These are phyloP conservation scores for Pichia sp. DNA, from an alignment of 1,139 yeast species.

Conservation along the genomic window DNA sequence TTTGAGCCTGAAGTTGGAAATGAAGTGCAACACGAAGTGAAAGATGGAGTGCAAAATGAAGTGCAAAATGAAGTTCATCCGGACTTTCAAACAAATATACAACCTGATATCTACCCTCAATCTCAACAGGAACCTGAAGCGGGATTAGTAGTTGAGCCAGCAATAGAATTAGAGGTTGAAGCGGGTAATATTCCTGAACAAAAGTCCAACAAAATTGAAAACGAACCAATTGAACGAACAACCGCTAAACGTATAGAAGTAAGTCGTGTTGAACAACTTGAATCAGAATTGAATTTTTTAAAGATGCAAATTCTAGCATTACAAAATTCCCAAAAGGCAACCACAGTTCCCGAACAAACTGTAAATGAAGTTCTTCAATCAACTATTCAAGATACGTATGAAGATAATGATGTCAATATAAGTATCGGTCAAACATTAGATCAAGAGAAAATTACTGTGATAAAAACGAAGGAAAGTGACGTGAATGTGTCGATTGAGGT, in stretches of 20 bases:
- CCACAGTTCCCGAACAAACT: not conserved
- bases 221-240: too few species aligned
- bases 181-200: not conserved
- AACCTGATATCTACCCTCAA: too few species aligned
- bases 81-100: too few species aligned
- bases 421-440: not conserved
- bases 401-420: not conserved
- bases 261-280: conserved; percentile 7
- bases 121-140: too few species aligned
- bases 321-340: not conserved
- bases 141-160: not conserved
- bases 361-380: not conserved
- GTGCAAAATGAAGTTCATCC: too few species aligned
- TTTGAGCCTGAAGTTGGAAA: too few species aligned
- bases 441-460: too few species aligned
- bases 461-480: too few species aligned
- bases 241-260: not conserved
- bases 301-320: conserved; percentile 6
- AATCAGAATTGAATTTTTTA: conserved; percentile 4
- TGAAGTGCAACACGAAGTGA: too few species aligned
- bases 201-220: not conserved
- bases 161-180: not conserved
- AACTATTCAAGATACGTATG: not conserved
- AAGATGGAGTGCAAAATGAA: too few species aligned
- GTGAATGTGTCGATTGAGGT: too few species aligned